These are phyloP conservation scores for Paraphoma chrysanthemicola DNA, from an alignment of 2,329 filamentous ascomycete genomes.

Conservation along the genomic window DNA sequence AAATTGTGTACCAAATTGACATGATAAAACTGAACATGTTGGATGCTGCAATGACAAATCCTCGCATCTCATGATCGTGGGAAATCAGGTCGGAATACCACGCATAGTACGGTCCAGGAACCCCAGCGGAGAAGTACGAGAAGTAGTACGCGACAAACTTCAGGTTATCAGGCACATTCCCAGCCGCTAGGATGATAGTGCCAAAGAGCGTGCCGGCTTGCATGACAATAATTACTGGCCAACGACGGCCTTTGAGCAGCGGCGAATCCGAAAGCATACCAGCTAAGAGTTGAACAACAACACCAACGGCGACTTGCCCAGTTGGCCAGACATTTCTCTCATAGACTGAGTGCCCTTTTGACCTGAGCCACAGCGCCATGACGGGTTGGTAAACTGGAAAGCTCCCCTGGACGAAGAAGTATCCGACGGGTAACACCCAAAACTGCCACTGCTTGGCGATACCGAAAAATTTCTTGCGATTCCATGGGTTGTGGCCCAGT, in stretches of 20 bases:
- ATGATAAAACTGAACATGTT: conserved; percentile 36
- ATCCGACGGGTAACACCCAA: conserved; percentile 56
- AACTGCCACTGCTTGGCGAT: conserved; percentile 57
- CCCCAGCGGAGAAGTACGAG: conserved; percentile 27
- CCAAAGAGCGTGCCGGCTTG: conserved; percentile 48
- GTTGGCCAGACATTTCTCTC: conserved; percentile 59
- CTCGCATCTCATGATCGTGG: conserved; percentile 36
- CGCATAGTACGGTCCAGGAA: conserved; percentile 32
- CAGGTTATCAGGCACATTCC: conserved; percentile 54
- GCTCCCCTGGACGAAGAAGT: conserved; percentile 50
- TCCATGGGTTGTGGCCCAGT: conserved; percentile 49
- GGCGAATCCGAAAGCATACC: conserved; percentile 41
- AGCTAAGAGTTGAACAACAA: conserved; percentile 55
- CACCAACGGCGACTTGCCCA: conserved; percentile 51
- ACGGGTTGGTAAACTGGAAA: conserved; percentile 25
- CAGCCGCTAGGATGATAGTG: conserved; percentile 52
- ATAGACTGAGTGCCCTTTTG: conserved; percentile 52
- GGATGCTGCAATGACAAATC: conserved; percentile 29
- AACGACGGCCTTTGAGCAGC: conserved; percentile 30
- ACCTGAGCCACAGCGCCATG: conserved; percentile 55
- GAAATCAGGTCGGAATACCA: conserved; percentile 35
- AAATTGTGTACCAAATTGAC: conserved; percentile 25
- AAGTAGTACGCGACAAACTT: conserved; percentile 47
- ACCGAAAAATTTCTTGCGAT: conserved; percentile 51
- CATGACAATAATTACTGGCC: conserved; percentile 52